phyloP scores from a whole-genome alignment of 1,284 basidiomycete genomes.

The Boletellus deceptivus region DNA sequence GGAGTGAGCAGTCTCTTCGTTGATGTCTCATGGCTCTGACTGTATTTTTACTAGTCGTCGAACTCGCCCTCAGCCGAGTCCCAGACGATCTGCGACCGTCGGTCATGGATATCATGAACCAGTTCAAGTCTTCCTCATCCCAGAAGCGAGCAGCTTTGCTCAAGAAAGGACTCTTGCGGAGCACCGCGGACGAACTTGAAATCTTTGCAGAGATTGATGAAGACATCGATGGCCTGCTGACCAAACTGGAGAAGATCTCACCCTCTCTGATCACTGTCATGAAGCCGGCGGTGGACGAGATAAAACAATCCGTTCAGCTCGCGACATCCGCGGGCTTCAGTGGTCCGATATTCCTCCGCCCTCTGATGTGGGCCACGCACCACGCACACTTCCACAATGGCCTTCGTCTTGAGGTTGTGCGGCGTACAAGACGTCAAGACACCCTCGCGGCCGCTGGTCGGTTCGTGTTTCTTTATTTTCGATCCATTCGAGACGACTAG shows the following conservation, averaged over 20 bases:
- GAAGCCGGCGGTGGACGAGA: conserved; percentile 53
- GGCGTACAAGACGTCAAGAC: conserved; percentile 65
- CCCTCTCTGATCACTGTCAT: conserved; percentile 49
- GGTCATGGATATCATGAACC: conserved; percentile 60
- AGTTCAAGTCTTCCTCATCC: conserved; percentile 58
- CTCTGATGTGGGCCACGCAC: conserved; percentile 66
- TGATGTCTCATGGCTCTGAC: not conserved
- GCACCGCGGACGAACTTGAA: conserved; percentile 68
- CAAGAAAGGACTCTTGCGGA: conserved; percentile 63
- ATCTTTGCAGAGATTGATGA: conserved; percentile 61
- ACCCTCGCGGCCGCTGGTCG: conserved; percentile 79
- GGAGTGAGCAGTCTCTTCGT: conserved; percentile 44
- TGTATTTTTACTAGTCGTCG: conserved; percentile 49
- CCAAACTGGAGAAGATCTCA: conserved; percentile 60
- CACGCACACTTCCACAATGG: conserved; percentile 71
- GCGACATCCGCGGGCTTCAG: conserved; percentile 62
- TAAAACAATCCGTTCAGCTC: conserved; percentile 64
- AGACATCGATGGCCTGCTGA: conserved; percentile 55
- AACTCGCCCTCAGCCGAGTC: conserved; percentile 59
- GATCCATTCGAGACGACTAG: not conserved
- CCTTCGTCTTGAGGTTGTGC: conserved; percentile 72
- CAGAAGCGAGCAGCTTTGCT: conserved; percentile 68
- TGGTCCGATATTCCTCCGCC: conserved; percentile 63
- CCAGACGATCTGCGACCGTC: conserved; percentile 50
- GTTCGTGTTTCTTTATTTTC: conserved; percentile 38